phyloP scores from a whole-genome alignment of 768 basidiomycete genomes.

The Leucocoprinus leucothites region DNA sequence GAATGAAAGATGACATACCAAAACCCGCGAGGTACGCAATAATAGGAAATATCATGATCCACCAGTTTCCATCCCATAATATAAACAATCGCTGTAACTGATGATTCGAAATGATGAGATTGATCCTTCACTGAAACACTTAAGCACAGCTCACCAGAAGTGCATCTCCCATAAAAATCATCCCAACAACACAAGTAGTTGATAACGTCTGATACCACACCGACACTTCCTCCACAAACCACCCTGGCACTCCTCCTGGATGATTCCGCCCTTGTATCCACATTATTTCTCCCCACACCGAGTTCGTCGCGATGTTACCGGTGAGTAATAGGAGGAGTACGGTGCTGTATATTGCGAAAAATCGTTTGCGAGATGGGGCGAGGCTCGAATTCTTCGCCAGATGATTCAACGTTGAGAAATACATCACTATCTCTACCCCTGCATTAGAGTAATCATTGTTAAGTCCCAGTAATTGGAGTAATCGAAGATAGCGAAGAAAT shows the following conservation, averaged over 20 bases:
- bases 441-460: background rate
- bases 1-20: constrained; percentile 16
- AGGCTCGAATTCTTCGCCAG: background rate
- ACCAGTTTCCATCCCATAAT: constrained; percentile 23
- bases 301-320: constrained; percentile 24
- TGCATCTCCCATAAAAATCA: constrained; percentile 30
- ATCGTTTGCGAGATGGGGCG: constrained; percentile 15
- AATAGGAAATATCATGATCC: constrained; percentile 22
- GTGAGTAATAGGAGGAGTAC: constrained; percentile 24
- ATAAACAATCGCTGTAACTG: constrained; percentile 28
- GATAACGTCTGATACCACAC: constrained; percentile 30
- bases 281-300: constrained; percentile 28
- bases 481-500: background rate
- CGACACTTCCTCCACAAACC: constrained; percentile 22
- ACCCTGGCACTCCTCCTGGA: constrained; percentile 24
- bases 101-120: background rate
- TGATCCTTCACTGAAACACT: background rate
- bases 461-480: too few relatives aligned
- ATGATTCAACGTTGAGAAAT: constrained; percentile 22
- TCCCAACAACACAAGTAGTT: constrained; percentile 23
- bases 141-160: constrained; percentile 22
- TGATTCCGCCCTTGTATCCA: constrained; percentile 27
- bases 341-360: constrained; percentile 27
- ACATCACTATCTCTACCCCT: constrained; percentile 28
- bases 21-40: constrained; percentile 26